Evolutionary conservation across 1,284 basidiomycete genomes (phyloP), one percentile per base, ranked within the genome.

Genomic region (Marasmius sp.): DNA sequence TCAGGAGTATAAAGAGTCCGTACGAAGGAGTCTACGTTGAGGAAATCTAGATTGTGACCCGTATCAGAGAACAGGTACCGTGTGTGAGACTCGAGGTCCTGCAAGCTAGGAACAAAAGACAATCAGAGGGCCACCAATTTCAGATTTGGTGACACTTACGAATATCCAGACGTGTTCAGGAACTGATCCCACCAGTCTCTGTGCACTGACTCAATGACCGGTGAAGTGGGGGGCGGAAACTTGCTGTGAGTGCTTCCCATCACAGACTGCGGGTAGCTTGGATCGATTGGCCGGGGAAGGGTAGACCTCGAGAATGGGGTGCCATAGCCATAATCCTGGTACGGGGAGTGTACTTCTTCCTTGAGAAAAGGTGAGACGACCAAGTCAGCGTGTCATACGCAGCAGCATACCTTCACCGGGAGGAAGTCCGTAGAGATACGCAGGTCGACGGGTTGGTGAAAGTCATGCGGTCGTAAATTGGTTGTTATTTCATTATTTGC

Each of bases 101-200:
- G 27, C 27, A 27, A 5, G 27, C 27, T 27, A 27, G 73, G 61
- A 85, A 66, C 54, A 86, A 88, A 41, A 27, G 61, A 57, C 55
- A 64, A 58, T 27, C 56, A 34, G 36, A 38, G 53, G 58, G 22
- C n/a, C 6, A 41, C 27, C 27, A 27, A 2, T 27, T 27, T 27
- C 27, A 18, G 8, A 45, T 11, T 27, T 22, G n/a, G 37, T 10
- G 27, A 11, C 0, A 72, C 76, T 67, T 61, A 79, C 80, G 71
- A 59, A 69, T 88, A 88, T 16, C 52, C 33, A 14, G 52, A 54
- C 12, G 76, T 76, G 58, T 73, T 72, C 57, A 88, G 71, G 48
- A 92, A 81, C 60, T 74, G 76, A 64, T 86, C 83, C 88, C 89
- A 91, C 86, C 87, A 90, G 36, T 77, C 69, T 65, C 79, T 79